A percentile compares a stretch with the other conserved stretches of the same genome.
phyloP scores from a whole-genome alignment of 2,329 filamentous ascomycete species.

The Alternaria sp. region DNA sequence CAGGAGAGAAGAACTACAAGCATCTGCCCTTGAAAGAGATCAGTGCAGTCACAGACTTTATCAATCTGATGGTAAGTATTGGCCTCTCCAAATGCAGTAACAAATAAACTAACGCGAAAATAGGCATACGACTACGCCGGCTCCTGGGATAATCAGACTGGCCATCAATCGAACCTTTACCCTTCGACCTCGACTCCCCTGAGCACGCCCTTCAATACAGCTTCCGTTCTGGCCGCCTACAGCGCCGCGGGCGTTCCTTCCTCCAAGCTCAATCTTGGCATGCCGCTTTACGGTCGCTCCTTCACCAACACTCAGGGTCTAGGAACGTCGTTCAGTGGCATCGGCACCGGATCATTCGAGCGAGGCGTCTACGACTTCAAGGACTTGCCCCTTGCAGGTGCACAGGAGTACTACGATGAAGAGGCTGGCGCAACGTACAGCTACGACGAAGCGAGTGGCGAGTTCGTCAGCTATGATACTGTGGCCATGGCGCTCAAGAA shows the following conservation, averaged over 20 bases:
- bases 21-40: slow-evolving; percentile 52
- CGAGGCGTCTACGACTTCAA: slow-evolving; percentile 83
- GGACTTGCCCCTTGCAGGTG: slow-evolving; percentile 72
- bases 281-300: slow-evolving; percentile 89
- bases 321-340: slow-evolving; percentile 71
- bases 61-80: slow-evolving; percentile 54
- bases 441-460: slow-evolving; percentile 68
- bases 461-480: slow-evolving; percentile 80
- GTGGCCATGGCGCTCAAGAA: slow-evolving; percentile 71
- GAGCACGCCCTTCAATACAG: slow-evolving; percentile 79
- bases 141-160: slow-evolving; percentile 74
- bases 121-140: slow-evolving; percentile 67
- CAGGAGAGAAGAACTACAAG: slow-evolving; percentile 52
- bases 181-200: slow-evolving; percentile 62
- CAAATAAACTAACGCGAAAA: background rate
- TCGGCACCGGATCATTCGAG: slow-evolving; percentile 85
- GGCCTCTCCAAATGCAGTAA: background rate
- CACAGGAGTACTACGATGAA: slow-evolving; percentile 68
- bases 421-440: slow-evolving; percentile 75
- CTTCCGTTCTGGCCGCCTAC: slow-evolving; percentile 75
- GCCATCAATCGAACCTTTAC: slow-evolving; percentile 83
- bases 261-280: slow-evolving; percentile 82
- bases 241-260: slow-evolving; percentile 64
- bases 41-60: slow-evolving; percentile 54
- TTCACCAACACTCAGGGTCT: slow-evolving; percentile 80